A percentile compares a stretch with the other conserved stretches of the same genome.
Conservation (phyloP, 352 stramenopile species). For the Phytophthora kernoviae region DNA sequence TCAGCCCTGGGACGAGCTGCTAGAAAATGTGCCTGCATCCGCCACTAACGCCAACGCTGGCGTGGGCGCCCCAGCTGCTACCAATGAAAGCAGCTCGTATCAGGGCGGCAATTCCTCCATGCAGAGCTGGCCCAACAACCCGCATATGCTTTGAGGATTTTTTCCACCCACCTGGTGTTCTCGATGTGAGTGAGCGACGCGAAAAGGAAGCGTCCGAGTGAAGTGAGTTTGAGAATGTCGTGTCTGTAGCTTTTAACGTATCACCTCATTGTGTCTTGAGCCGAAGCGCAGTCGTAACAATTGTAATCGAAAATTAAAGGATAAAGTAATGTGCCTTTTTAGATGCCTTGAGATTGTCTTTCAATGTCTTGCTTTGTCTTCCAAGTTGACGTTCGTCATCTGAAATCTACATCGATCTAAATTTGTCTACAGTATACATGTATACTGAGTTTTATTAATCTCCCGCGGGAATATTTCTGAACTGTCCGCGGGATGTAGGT, state of each 20-base stretch:
- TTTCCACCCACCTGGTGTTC: conserved; percentile 1
- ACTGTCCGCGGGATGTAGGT: too few species aligned
- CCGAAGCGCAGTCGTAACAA: conserved; percentile 10
- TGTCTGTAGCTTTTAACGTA: conserved; percentile 13
- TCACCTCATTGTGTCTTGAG: conserved; percentile 10
- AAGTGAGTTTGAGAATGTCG: conserved; percentile 7
- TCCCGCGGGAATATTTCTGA: too few species aligned
- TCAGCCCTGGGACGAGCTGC: conserved; percentile 72
- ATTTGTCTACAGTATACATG: too few species aligned
- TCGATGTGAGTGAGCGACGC: conserved; percentile 32
- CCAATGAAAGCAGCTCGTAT: conserved; percentile 21
- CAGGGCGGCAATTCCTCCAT: conserved; percentile 59
- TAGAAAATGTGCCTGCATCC: conserved; percentile 74
- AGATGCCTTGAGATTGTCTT: too few species aligned
- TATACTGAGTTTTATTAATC: too few species aligned
- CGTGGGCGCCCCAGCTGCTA: neutral
- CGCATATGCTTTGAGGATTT: conserved; percentile 67
- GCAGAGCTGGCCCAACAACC: conserved; percentile 66
- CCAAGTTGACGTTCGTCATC: too few species aligned
- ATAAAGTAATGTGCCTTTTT: too few species aligned
- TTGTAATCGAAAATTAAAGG: too few species aligned
- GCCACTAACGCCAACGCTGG: conserved; percentile 18
- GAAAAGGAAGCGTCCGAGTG: conserved; percentile 33
- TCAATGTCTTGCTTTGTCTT: too few species aligned
- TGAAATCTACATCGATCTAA: too few species aligned